Conservation (phyloP, 345 rosid genomes). For the Cardiospermum halicacabum region DNA sequence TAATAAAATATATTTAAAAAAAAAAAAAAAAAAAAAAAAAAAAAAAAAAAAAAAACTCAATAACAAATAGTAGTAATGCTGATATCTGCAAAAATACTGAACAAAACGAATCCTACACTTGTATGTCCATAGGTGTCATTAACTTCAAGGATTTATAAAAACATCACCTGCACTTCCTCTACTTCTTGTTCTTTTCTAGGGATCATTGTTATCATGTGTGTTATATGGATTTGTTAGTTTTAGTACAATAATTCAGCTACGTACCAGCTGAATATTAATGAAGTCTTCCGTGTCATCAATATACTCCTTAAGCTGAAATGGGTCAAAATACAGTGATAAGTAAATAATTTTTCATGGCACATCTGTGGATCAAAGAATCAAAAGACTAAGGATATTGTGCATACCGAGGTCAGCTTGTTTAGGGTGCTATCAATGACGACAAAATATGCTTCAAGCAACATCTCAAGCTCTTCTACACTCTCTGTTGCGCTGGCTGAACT, state of each 20-base stretch:
- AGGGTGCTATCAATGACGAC: slow-evolving; percentile 94
- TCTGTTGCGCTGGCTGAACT: slow-evolving; percentile 72
- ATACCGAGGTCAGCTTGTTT: slow-evolving; percentile 94
- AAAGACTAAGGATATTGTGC: not conserved
- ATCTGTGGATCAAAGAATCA: not conserved
- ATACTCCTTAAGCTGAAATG: slow-evolving; percentile 88
- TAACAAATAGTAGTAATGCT: too few relatives aligned
- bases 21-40: too few relatives aligned
- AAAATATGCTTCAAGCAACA: slow-evolving; percentile 98
- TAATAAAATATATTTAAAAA: too few relatives aligned
- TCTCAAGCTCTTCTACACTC: slow-evolving; percentile 90
- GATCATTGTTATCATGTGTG: not conserved
- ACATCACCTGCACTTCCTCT: not conserved
- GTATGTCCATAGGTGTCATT: not conserved
- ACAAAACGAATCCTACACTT: not conserved
- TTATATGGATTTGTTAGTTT: not conserved
- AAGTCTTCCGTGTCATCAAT: slow-evolving; percentile 97
- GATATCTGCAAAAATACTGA: too few relatives aligned
- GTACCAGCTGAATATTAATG: slow-evolving; percentile 93
- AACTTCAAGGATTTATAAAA: not conserved
- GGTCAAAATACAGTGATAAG: slow-evolving; percentile 10
- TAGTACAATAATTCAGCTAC: not conserved
- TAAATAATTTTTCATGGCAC: not conserved
- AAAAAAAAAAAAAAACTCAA: too few relatives aligned
- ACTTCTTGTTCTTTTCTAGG: not conserved